phyloP scores from a whole-genome alignment of 768 basidiomycete species.

The Clitopilus hobsonii region DNA sequence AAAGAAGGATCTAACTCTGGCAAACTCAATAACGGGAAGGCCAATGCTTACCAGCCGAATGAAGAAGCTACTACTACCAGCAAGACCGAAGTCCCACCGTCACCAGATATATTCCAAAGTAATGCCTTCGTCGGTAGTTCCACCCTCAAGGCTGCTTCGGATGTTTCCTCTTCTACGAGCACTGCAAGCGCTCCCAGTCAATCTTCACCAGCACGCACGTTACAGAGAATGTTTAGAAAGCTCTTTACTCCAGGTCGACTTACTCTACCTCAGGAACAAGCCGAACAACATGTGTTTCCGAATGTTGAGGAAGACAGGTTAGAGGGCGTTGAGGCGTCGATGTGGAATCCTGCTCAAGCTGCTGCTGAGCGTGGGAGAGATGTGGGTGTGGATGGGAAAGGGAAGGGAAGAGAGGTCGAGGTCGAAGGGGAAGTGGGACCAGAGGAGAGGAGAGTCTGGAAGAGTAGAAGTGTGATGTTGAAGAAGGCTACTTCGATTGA shows the following conservation, averaged over 20 bases:
- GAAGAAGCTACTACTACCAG: background rate
- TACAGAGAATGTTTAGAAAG: background rate
- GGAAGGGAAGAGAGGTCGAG: too few relatives aligned
- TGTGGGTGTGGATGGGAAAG: too few relatives aligned
- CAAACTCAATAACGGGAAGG: background rate
- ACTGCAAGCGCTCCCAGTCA: too few relatives aligned
- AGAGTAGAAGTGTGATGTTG: background rate
- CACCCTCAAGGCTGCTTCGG: background rate
- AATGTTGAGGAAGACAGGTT: background rate
- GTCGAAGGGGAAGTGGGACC: too few relatives aligned
- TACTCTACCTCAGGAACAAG: too few relatives aligned
- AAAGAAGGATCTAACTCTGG: too few relatives aligned
- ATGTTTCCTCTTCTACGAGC: too few relatives aligned
- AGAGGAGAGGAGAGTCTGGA: too few relatives aligned
- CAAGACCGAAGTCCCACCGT: background rate
- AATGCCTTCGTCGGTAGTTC: background rate
- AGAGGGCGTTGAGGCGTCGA: background rate
- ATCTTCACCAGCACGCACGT: too few relatives aligned
- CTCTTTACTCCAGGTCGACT: background rate
- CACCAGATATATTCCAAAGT: background rate
- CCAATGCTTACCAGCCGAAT: too few relatives aligned
- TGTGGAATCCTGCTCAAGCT: background rate
- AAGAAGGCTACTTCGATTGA: background rate
- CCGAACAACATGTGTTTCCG: too few relatives aligned
- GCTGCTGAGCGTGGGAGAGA: too few relatives aligned